These are phyloP conservation scores for Ceratobasidium papillatum DNA, from an alignment of 1,284 basidiomycete species.

Conservation along the genomic window DNA sequence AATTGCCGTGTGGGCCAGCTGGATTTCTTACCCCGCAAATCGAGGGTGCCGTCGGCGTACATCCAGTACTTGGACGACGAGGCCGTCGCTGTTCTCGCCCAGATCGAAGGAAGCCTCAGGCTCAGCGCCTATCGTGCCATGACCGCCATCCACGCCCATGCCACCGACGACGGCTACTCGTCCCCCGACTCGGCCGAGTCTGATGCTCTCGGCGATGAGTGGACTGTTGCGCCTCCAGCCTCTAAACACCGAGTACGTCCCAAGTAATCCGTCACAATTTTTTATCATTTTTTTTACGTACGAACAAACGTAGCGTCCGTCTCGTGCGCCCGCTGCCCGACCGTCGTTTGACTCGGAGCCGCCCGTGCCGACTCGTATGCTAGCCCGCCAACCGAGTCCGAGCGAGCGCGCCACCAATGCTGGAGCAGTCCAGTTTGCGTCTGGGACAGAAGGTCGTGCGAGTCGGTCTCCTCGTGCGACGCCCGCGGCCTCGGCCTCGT, in stretches of 20 bases:
- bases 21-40: background rate
- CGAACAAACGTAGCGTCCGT: conserved; percentile 1
- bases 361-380: background rate
- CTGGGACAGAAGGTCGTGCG: background rate
- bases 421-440: background rate
- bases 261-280: background rate
- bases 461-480: background rate
- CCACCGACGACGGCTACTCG: conserved; percentile 23
- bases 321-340: background rate
- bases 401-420: background rate
- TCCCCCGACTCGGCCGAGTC: conserved; percentile 37
- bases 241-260: conserved; percentile 24
- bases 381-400: conserved; percentile 8
- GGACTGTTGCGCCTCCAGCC: conserved; percentile 3
- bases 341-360: conserved; percentile 22
- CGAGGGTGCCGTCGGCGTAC: conserved; percentile 12
- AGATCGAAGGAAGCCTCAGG: conserved; percentile 9
- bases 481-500: conserved; percentile 5
- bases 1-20: background rate
- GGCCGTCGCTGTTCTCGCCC: conserved; percentile 12
- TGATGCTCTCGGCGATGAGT: conserved; percentile 34
- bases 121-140: conserved; percentile 24
- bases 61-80: conserved; percentile 27
- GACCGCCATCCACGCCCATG: conserved; percentile 23
- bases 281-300: background rate